Percentiles rank a stretch among this genome's conserved stretches.
These are phyloP conservation scores for Ophiostoma ips DNA, from an alignment of 2,329 filamentous ascomycete genomes.

Conservation along the genomic window DNA sequence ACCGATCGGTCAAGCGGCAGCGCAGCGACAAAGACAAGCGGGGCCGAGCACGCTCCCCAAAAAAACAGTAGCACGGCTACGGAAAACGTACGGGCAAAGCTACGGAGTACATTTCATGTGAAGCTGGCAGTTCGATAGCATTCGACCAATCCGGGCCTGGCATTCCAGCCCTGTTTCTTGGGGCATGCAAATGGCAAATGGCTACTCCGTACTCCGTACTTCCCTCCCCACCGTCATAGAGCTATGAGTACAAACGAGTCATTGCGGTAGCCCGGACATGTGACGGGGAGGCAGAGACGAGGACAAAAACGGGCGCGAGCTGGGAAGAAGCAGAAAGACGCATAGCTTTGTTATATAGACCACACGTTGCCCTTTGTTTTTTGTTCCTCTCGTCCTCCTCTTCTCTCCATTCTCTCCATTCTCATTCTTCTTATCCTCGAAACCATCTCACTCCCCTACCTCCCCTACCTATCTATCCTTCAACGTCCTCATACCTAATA, in stretches of 20 bases:
- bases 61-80: no score
- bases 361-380: neutral
- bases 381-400: neutral
- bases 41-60: neutral
- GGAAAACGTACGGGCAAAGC: neutral
- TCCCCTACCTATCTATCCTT: neutral
- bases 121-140: neutral
- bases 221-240: neutral
- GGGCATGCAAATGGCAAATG: no score
- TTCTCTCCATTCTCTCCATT: neutral
- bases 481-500: neutral
- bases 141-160: neutral
- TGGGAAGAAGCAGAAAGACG: conserved; percentile 2
- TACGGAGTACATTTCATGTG: neutral
- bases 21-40: conserved; percentile 1
- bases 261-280: conserved; percentile 12
- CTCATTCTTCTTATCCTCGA: neutral
- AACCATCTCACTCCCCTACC: neutral
- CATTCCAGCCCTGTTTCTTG: neutral
- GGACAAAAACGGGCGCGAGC: neutral
- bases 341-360: conserved; percentile 9
- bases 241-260: neutral
- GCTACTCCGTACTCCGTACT: no score
- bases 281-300: conserved; percentile 7
- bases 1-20: conserved; percentile 12